Conservation (phyloP, 768 basidiomycete species). For the Favolaschia claudopus region DNA sequence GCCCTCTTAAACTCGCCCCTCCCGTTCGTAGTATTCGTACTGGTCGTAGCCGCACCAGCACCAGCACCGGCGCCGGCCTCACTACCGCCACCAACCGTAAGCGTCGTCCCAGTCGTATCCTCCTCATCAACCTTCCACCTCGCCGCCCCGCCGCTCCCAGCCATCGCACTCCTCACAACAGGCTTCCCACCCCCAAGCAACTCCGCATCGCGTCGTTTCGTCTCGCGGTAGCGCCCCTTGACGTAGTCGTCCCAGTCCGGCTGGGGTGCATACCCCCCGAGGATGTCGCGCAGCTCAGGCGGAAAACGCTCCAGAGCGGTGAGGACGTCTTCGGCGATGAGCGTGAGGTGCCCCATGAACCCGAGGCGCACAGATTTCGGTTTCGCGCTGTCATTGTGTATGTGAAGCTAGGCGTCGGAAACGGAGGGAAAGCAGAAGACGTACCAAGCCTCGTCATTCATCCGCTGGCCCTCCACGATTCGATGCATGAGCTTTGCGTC, state of each 20-base stretch:
- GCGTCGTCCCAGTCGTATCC: slow-evolving; percentile 40
- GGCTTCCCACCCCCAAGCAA: slow-evolving; percentile 90
- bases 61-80: not conserved
- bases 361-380: slow-evolving; percentile 84
- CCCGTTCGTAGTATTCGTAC: slow-evolving; percentile 31
- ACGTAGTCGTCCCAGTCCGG: slow-evolving; percentile 92
- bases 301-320: slow-evolving; percentile 90
- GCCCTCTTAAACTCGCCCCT: slow-evolving; percentile 69
- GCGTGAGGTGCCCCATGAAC: slow-evolving; percentile 96
- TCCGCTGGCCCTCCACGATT: slow-evolving; percentile 85
- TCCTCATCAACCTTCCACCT: slow-evolving; percentile 81
- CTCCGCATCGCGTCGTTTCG: slow-evolving; percentile 80
- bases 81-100: slow-evolving; percentile 3
- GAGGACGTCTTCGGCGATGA: slow-evolving; percentile 95
- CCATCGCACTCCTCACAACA: slow-evolving; percentile 46
- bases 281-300: slow-evolving; percentile 69
- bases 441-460: slow-evolving; percentile 81
- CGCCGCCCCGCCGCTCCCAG: slow-evolving; percentile 36
- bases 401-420: not conserved
- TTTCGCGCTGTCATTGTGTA: slow-evolving; percentile 55
- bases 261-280: slow-evolving; percentile 75
- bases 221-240: slow-evolving; percentile 82
- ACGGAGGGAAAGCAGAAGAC: slow-evolving; percentile 28
- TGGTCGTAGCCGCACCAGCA: not conserved
- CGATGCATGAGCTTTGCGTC: slow-evolving; percentile 84